A percentile compares a stretch with the other conserved stretches of the same genome.
phyloP scores from a whole-genome alignment of 345 rosid species.

The Acer negundo region DNA sequence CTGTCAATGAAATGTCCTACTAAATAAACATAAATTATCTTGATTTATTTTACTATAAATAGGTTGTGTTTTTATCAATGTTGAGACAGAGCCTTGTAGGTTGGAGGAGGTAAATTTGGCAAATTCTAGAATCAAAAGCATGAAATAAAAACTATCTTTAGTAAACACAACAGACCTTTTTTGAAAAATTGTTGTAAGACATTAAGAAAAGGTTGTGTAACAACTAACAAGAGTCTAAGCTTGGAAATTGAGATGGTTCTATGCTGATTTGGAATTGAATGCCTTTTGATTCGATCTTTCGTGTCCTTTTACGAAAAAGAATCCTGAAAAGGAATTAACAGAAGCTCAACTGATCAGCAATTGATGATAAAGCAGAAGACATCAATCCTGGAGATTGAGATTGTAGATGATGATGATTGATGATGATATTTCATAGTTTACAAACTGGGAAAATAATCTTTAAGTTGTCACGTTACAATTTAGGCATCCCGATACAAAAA shows the following conservation, averaged over 20 bases:
- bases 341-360: background rate
- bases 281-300: background rate
- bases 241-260: background rate
- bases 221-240: background rate
- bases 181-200: background rate
- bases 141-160: background rate
- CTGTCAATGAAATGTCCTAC: slow-evolving; percentile 17
- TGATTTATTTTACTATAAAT: slow-evolving; percentile 7
- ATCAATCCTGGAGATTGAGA: background rate
- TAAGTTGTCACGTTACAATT: no score
- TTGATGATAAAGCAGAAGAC: background rate
- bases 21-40: slow-evolving; percentile 3
- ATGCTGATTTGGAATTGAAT: background rate
- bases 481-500: background rate
- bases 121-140: background rate
- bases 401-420: background rate
- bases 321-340: no score
- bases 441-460: background rate
- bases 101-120: slow-evolving; percentile 3
- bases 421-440: background rate
- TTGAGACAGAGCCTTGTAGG: no score
- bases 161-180: background rate
- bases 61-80: background rate
- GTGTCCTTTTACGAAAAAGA: no score
- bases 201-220: background rate